Evolutionary conservation across 495 filamentous ascomycete genomes (phyloP).

Genomic region (Jackrogersella minutella): DNA sequence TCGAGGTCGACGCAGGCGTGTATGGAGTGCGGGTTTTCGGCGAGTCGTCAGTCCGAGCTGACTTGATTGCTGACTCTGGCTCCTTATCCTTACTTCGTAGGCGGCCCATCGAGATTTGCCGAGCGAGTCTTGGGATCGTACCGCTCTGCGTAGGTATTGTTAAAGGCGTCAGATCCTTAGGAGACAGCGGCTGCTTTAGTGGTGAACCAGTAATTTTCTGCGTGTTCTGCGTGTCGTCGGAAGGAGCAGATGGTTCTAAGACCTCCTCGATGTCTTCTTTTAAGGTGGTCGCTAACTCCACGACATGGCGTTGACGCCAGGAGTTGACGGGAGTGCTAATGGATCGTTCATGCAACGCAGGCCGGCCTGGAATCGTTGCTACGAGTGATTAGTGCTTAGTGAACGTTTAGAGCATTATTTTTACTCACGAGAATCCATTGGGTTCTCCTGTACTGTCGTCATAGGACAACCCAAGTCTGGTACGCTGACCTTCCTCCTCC

Average conservation of each 20-base stretch:
- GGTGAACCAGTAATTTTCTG: constrained; percentile 34
- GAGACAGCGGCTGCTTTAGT: constrained; percentile 55
- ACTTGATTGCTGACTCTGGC: constrained; percentile 45
- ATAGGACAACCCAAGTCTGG: constrained; percentile 71
- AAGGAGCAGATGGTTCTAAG: constrained; percentile 27
- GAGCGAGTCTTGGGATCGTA: constrained; percentile 47
- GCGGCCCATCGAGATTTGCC: constrained; percentile 49
- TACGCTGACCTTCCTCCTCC: constrained; percentile 68
- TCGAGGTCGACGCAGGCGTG: constrained; percentile 53
- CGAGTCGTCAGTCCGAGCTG: constrained; percentile 53
- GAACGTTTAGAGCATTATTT: not conserved
- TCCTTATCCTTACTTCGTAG: constrained; percentile 51
- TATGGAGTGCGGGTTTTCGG: constrained; percentile 55
- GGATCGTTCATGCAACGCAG: constrained; percentile 71
- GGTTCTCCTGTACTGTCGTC: constrained; percentile 71
- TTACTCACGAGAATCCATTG: constrained; percentile 78
- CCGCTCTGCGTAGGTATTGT: constrained; percentile 57
- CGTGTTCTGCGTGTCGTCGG: constrained; percentile 11
- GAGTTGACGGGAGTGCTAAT: constrained; percentile 66
- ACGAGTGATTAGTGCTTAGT: constrained; percentile 39
- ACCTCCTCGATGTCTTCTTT: constrained; percentile 44
- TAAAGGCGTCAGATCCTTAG: constrained; percentile 59
- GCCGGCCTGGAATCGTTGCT: constrained; percentile 79
- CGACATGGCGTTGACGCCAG: constrained; percentile 56
- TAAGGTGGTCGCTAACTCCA: constrained; percentile 47